Percentiles rank a stretch among this genome's conserved stretches.
These are phyloP conservation scores for Zymoseptoria tritici DNA, from an alignment of 2,329 filamentous ascomycete genomes.

Conservation along the genomic window DNA sequence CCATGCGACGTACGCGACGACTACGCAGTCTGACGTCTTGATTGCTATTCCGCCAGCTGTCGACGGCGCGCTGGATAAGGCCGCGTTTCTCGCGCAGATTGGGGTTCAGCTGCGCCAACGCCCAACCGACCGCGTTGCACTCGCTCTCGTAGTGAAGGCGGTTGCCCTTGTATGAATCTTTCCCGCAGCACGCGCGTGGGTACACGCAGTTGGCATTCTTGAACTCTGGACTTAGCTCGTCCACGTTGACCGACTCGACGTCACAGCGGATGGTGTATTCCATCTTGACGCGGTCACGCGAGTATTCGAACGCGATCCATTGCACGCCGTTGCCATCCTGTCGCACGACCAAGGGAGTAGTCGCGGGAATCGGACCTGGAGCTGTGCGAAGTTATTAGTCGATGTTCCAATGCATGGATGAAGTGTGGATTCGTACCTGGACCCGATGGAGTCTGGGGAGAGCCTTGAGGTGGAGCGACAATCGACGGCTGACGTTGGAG, in stretches of 20 bases:
- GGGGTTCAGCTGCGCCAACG: constrained; percentile 84
- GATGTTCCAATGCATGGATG: not conserved
- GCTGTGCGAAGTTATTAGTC: constrained; percentile 48
- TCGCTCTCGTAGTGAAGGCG: constrained; percentile 94
- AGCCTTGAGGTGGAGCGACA: constrained; percentile 19
- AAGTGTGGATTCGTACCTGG: constrained; percentile 22
- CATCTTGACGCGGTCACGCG: constrained; percentile 95
- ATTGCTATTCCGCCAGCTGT: constrained; percentile 99
- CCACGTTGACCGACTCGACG: constrained; percentile 90
- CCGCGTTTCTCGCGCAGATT: constrained; percentile 87
- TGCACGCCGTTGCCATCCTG: constrained; percentile 96
- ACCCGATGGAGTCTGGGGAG: constrained; percentile 26
- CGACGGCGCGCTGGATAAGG: constrained; percentile 90
- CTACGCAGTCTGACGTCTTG: constrained; percentile 88
- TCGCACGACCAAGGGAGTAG: constrained; percentile 84
- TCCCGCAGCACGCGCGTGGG: constrained; percentile 85
- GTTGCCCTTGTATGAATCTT: constrained; percentile 95
- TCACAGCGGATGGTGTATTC: constrained; percentile 98
- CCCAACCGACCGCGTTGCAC: constrained; percentile 99
- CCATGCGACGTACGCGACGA: constrained; percentile 85
- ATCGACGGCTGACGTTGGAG: constrained; percentile 21
- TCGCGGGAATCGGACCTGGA: constrained; percentile 92
- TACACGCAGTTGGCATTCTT: constrained; percentile 99
- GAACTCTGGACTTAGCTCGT: constrained; percentile 77
- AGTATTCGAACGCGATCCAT: constrained; percentile 99